These are phyloP conservation scores for Lizanozyma gosingica DNA, from an alignment of 1,139 yeast species.

Conservation along the genomic window DNA sequence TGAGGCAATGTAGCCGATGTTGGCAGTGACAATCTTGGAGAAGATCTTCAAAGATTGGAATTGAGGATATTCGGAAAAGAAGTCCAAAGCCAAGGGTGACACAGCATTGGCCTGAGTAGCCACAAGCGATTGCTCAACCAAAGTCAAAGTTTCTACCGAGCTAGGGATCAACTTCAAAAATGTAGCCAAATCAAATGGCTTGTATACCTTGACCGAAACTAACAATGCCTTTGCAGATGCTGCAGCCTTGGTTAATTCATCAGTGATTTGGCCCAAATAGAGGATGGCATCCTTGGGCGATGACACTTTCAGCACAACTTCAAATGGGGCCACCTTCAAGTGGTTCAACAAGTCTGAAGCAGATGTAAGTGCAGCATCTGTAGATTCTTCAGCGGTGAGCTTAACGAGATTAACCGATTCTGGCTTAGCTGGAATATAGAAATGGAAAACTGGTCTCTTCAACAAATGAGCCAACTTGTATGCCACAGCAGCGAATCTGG, in stretches of 20 bases:
- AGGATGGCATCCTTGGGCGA: constrained; percentile 39
- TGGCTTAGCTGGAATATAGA: constrained; percentile 30
- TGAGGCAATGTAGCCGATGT: constrained; percentile 40
- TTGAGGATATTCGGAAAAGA: constrained; percentile 51
- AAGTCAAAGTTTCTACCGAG: constrained; percentile 47
- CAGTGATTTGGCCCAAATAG: constrained; percentile 49
- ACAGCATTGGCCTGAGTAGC: constrained; percentile 34
- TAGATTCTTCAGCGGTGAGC: background rate
- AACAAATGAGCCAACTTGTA: constrained; percentile 44
- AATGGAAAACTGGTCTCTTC: constrained; percentile 59
- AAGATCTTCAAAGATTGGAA: constrained; percentile 39
- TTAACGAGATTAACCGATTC: constrained; percentile 1
- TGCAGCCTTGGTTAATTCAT: constrained; percentile 35
- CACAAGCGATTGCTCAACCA: constrained; percentile 54
- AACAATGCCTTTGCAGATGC: constrained; percentile 38
- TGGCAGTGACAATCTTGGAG: constrained; percentile 50
- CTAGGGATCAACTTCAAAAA: constrained; percentile 48
- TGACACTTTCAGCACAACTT: background rate
- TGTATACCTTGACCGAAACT: constrained; percentile 52
- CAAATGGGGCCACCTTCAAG: background rate
- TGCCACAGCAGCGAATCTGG: constrained; percentile 45
- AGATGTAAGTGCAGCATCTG: background rate
- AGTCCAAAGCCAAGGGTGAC: constrained; percentile 65
- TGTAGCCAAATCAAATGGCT: constrained; percentile 56
- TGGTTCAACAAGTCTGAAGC: background rate